Conservation (phyloP, 257 asterid genomes). For the Solanum virginianum region DNA sequence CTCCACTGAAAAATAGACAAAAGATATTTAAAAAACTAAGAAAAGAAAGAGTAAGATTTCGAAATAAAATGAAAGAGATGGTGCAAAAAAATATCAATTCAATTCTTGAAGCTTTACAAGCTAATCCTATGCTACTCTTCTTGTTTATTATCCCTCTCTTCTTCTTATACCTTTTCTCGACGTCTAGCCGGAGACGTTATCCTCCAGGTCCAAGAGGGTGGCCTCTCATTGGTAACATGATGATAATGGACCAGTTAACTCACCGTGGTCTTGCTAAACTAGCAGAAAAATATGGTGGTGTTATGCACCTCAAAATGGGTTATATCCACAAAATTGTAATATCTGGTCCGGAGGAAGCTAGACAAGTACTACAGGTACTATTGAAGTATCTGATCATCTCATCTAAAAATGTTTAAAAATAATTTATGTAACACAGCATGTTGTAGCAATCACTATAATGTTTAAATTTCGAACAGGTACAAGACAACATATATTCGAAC, state of each 20-base stretch:
- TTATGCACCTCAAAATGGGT: constrained; percentile 64
- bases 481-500: constrained; percentile 79
- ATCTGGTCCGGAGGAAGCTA: constrained; percentile 73
- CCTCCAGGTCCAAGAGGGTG: constrained; percentile 86
- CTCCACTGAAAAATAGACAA: background rate
- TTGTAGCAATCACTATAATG: background rate
- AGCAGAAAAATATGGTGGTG: constrained; percentile 65
- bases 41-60: background rate
- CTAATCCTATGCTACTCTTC: background rate
- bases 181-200: constrained; percentile 29
- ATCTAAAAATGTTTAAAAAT: background rate
- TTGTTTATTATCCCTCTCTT: constrained; percentile 13
- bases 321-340: constrained; percentile 50
- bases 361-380: constrained; percentile 27
- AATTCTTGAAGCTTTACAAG: constrained; percentile 8
- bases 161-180: constrained; percentile 8
- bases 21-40: background rate
- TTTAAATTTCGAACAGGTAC: constrained; percentile 34
- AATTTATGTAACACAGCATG: background rate
- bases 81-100: background rate
- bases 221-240: constrained; percentile 79
- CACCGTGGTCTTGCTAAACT: constrained; percentile 66
- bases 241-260: constrained; percentile 51
- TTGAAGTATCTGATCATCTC: too few relatives aligned
- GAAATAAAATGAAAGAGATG: background rate